phyloP scores from a whole-genome alignment of 441 rosid genomes.

The Gossypium lobatum region DNA sequence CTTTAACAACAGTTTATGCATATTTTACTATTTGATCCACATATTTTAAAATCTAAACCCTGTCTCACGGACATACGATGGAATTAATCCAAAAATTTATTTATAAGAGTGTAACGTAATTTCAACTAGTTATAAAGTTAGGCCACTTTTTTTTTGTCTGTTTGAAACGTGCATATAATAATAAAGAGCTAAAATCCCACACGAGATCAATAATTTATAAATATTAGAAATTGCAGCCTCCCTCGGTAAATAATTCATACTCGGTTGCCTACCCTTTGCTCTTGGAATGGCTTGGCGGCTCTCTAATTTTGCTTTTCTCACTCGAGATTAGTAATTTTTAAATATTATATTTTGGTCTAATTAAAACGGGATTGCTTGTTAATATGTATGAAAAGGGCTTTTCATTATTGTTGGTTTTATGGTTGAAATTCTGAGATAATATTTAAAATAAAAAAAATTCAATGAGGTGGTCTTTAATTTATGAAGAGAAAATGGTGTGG shows the following conservation, averaged over 20 bases:
- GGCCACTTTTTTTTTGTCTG: not conserved
- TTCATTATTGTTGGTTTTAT: not conserved
- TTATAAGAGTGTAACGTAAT: too few relatives aligned
- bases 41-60: too few relatives aligned
- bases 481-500: not conserved
- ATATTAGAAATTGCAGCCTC: not conserved
- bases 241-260: not conserved
- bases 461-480: not conserved
- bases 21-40: too few relatives aligned
- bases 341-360: not conserved
- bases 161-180: not conserved
- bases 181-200: not conserved
- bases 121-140: not conserved
- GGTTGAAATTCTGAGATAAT: not conserved
- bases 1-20: too few relatives aligned
- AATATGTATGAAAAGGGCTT: not conserved
- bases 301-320: not conserved
- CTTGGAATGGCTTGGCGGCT: not conserved
- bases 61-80: too few relatives aligned
- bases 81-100: too few relatives aligned
- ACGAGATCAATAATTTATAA: not conserved
- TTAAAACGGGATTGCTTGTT: not conserved
- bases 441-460: not conserved
- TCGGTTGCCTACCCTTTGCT: not conserved
- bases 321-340: too few relatives aligned